A percentile compares a stretch with the other conserved stretches of the same genome.
Evolutionary conservation across 176 grass and related monocot species (phyloP).

Genomic region (Oryza longistaminata): DNA sequence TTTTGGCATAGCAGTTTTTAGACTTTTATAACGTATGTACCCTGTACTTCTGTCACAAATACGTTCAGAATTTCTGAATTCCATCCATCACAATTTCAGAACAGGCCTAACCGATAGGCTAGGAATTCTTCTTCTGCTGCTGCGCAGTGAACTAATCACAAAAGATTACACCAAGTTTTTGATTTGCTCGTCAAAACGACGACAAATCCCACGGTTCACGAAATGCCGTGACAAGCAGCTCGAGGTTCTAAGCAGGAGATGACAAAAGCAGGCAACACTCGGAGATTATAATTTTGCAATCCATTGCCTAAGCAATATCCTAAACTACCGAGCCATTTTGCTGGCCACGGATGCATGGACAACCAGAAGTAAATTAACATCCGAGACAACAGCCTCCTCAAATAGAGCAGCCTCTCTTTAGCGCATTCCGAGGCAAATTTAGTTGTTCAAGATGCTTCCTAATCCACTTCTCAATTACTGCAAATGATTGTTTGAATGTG

Average conservation of each 20-base stretch:
- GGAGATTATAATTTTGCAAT: neutral
- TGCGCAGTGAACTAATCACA: neutral
- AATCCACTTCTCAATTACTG: constrained; percentile 4
- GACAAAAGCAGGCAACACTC: neutral
- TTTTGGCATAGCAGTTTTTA: neutral
- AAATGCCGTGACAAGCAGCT: neutral
- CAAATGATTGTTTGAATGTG: neutral
- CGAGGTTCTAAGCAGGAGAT: neutral
- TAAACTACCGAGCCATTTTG: neutral
- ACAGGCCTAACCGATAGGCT: neutral
- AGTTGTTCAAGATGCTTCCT: constrained; percentile 18
- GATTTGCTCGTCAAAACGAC: neutral
- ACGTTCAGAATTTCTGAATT: neutral
- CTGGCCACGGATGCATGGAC: constrained; percentile 16
- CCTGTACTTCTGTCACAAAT: neutral
- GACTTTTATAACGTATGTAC: neutral
- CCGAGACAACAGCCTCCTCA: constrained; percentile 18
- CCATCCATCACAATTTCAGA: neutral
- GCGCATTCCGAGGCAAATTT: neutral
- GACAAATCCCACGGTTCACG: neutral
- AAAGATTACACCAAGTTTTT: neutral
- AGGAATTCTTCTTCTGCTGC: too few relatives aligned
- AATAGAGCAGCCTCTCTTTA: neutral
- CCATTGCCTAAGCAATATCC: neutral
- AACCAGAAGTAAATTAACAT: neutral